These are phyloP conservation scores for Alternaria consortialis DNA, from an alignment of 2,329 filamentous ascomycete genomes.

Conservation along the genomic window DNA sequence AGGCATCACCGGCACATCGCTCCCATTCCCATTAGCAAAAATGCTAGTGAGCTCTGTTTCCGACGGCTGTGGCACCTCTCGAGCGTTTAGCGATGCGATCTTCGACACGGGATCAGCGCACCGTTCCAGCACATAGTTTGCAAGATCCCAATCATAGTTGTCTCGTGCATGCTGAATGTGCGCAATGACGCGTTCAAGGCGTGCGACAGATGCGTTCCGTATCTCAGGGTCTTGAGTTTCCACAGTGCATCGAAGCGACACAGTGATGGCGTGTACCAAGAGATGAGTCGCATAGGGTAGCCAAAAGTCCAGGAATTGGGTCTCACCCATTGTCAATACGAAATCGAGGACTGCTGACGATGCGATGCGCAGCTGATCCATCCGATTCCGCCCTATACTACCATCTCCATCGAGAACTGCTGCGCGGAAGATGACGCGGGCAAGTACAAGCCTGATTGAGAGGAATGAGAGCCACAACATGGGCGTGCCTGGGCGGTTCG, in stretches of 20 bases:
- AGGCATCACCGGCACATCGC: constrained; percentile 16
- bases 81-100: constrained; percentile 43
- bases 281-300: constrained; percentile 60
- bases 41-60: constrained; percentile 28
- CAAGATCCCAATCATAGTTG: constrained; percentile 65
- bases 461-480: constrained; percentile 55
- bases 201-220: constrained; percentile 56
- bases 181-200: constrained; percentile 59
- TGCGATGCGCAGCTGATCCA: constrained; percentile 59
- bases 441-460: constrained; percentile 51
- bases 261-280: constrained; percentile 63
- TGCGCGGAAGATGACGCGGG: constrained; percentile 46
- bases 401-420: constrained; percentile 38
- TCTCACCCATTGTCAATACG: constrained; percentile 56
- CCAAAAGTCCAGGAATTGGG: constrained; percentile 64
- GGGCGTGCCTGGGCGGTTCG: constrained; percentile 42
- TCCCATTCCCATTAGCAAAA: constrained; percentile 14
- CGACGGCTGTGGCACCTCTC: constrained; percentile 28
- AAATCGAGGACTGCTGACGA: constrained; percentile 62
- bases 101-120: constrained; percentile 50
- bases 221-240: constrained; percentile 60
- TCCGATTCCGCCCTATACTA: constrained; percentile 36
- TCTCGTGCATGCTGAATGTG: constrained; percentile 59
- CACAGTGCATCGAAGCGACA: constrained; percentile 61
- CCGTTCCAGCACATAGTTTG: constrained; percentile 62